Evolutionary conservation across 202 grass and related monocot species (phyloP).

Genomic region (Miscanthus sacchariflorus): DNA sequence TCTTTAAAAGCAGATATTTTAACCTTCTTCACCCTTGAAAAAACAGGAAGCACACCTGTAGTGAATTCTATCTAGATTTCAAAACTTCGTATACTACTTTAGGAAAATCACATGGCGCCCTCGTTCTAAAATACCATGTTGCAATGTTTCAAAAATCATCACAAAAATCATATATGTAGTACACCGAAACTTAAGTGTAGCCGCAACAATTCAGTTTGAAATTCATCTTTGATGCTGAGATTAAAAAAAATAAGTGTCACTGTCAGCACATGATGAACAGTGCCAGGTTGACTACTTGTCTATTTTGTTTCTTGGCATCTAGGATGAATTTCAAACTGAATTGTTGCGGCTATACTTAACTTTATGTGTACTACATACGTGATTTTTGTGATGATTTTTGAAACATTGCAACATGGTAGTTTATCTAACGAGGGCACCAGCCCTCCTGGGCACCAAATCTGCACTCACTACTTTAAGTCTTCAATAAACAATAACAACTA

Average conservation of each 20-base stretch:
- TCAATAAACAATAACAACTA: conserved; percentile 15
- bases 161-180: too few species aligned
- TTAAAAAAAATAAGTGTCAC: too few species aligned
- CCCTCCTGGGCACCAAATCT: not conserved
- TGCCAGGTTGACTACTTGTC: too few species aligned
- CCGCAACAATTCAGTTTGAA: too few species aligned
- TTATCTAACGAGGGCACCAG: not conserved
- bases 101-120: too few species aligned
- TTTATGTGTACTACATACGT: not conserved
- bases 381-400: not conserved
- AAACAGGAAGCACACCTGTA: not conserved
- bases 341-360: not conserved
- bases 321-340: not conserved
- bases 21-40: not conserved
- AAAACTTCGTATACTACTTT: not conserved
- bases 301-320: too few species aligned
- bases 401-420: not conserved
- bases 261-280: too few species aligned
- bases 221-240: too few species aligned
- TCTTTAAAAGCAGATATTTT: not conserved
- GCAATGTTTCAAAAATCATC: too few species aligned
- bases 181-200: too few species aligned
- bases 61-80: not conserved
- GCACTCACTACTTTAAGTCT: not conserved
- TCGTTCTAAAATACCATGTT: too few species aligned